A percentile compares a stretch with the other conserved stretches of the same genome.
Conservation (phyloP, 106 monocot genomes). For the Apostasia ramifera region DNA sequence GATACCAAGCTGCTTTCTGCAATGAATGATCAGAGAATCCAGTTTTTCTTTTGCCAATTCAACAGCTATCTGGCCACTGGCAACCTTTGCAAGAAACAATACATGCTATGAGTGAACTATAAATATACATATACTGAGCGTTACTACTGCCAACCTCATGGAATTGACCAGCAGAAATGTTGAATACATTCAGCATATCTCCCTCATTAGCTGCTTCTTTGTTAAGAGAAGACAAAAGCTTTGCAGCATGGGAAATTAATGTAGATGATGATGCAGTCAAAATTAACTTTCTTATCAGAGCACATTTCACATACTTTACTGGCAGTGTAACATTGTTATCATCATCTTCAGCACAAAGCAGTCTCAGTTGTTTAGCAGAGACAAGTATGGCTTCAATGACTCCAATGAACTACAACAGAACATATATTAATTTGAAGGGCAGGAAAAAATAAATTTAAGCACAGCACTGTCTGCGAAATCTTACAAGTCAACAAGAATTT, state of each 20-base stretch:
- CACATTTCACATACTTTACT: conserved; percentile 37
- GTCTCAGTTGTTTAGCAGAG: conserved; percentile 67
- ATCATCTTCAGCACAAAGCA: conserved; percentile 51
- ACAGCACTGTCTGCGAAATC: no score
- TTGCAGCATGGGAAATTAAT: conserved; percentile 54
- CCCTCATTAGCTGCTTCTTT: conserved; percentile 73
- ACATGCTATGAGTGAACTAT: background rate
- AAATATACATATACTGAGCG: background rate
- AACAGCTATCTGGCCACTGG: conserved; percentile 38
- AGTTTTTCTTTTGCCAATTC: conserved; percentile 61
- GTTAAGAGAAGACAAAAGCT: conserved; percentile 70
- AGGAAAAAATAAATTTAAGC: no score
- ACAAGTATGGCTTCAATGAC: conserved; percentile 64
- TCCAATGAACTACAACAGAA: conserved; percentile 49
- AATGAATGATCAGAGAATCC: conserved; percentile 60
- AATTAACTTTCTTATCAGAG: conserved; percentile 80
- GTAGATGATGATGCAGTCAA: conserved; percentile 72
- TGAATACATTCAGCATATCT: conserved; percentile 72
- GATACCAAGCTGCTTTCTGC: conserved; percentile 66
- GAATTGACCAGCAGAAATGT: conserved; percentile 53
- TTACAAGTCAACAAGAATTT: no score
- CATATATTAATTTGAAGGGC: background rate
- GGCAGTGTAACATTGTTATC: conserved; percentile 4
- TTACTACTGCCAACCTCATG: conserved; percentile 54
- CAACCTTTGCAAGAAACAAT: conserved; percentile 39